Base-by-base conservation (phyloP, 805 yeast species). In the Clavispora vitiphila region DNA sequence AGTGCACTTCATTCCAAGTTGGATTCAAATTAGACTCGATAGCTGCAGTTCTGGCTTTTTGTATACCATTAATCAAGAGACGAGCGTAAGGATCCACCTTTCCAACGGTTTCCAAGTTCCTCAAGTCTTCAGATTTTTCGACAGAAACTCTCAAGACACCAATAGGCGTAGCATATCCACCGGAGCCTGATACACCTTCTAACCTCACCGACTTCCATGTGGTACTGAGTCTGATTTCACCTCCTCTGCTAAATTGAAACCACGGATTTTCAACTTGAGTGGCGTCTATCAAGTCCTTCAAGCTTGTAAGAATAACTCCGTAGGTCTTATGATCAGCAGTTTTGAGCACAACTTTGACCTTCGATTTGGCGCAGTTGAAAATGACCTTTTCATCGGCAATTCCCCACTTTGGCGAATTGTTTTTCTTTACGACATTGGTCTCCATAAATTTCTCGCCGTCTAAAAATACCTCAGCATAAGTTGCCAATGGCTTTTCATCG, bases 51-150 rank as follows among this genome's bases (percentile, higher is more conserved):
- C 98, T 78, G 16, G 82, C 86, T 58, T 78, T 80, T 50, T 79
- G 80, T 50, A 79, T 71, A 45, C 89, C 89, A 58, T 89, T 90
- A 37, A 88, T 75, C 56, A 87, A 65, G 12, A 91, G 69, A 55
- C 95, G 80, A 7, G 81, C 79, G 58, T 91, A 93, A 34, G 99
- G 99, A 64, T 93, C 98, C 58, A 89, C 80, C 54, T 81, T 86
- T 46, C 98, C 98, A 45, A 93, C 73, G 41, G 78, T 83, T 62
- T 91, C 97, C 64, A 90, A 73, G 63, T 93, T 91, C 45, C 84
- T 77, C 56, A 93, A 75, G 46, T 80, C 83, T 42, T 74, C 77
- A 34, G 95, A 97, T 46, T 74, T 76, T 50, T 76, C 77, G 46
- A 93, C 62, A 44, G 76, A 71, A 22, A 93, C 71, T 57, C 97